Evolutionary conservation across 305 asterid genomes (phyloP).

Genomic region (Fraxinus floribunda): DNA sequence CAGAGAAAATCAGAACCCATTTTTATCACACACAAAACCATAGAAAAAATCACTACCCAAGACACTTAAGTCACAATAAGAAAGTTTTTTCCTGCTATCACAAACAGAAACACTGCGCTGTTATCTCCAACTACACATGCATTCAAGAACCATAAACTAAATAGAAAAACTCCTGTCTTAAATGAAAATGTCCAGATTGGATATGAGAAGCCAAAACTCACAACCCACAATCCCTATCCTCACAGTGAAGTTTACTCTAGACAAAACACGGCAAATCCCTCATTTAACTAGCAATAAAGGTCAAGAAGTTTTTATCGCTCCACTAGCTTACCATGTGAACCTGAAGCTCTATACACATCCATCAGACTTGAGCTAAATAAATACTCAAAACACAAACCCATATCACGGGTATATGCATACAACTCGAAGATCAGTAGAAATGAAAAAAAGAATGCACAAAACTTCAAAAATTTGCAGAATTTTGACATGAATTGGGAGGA

Average conservation of each 20-base stretch:
- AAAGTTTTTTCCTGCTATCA: not conserved
- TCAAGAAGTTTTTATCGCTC: constrained; percentile 13
- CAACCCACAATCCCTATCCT: constrained; percentile 5
- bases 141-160: constrained; percentile 16
- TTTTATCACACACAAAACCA: not conserved
- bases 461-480: constrained; percentile 21
- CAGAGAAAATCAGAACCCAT: not conserved
- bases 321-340: not conserved
- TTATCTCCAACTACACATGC: constrained; percentile 19
- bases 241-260: not conserved
- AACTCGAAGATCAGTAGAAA: constrained; percentile 13
- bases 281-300: constrained; percentile 18
- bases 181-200: not conserved
- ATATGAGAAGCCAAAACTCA: constrained; percentile 1
- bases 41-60: not conserved
- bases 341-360: constrained; percentile 12
- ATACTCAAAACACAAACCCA: constrained; percentile 16
- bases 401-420: not conserved
- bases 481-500: constrained; percentile 15
- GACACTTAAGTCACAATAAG: not conserved
- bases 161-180: not conserved
- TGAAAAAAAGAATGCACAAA: constrained; percentile 13
- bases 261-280: constrained; percentile 1
- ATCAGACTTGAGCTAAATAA: constrained; percentile 14
- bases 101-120: not conserved